Evolutionary conservation across 257 asterid species (phyloP).

Genomic region (Lantana camara): DNA sequence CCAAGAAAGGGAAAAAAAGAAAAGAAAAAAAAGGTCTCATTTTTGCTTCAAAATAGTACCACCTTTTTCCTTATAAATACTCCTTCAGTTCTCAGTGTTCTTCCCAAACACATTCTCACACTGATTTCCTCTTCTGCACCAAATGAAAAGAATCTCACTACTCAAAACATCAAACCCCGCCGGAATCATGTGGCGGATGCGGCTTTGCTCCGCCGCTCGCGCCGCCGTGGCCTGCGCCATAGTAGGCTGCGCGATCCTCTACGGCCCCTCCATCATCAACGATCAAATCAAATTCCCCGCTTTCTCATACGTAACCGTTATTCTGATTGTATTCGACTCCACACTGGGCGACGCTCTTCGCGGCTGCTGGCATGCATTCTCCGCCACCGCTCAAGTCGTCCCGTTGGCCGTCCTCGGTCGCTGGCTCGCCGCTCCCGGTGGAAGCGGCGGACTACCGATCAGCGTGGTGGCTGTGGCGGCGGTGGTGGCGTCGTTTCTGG

Average conservation of each 20-base stretch:
- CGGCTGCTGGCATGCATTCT: conserved; percentile 50
- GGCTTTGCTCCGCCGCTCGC: conserved; percentile 46
- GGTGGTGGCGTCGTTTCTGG: conserved; percentile 34
- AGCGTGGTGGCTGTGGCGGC: conserved; percentile 37
- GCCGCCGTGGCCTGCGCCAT: conserved; percentile 49
- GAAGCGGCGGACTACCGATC: conserved; percentile 22
- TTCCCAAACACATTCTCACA: too few relatives aligned
- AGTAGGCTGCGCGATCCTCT: conserved; percentile 45
- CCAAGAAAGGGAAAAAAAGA: too few relatives aligned
- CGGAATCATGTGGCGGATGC: conserved; percentile 45
- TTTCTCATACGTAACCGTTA: conserved; percentile 43
- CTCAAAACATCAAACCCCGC: conserved; percentile 29
- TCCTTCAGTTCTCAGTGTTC: background rate
- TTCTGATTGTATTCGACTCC: conserved; percentile 41
- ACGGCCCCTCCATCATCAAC: conserved; percentile 32
- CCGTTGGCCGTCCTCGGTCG: conserved; percentile 41
- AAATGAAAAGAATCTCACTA: background rate
- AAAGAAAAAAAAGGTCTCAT: too few relatives aligned
- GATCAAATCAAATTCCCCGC: conserved; percentile 40
- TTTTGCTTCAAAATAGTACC: background rate
- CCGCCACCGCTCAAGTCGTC: conserved; percentile 46
- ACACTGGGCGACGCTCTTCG: conserved; percentile 48
- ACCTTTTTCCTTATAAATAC: conserved; percentile 4
- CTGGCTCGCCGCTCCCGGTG: conserved; percentile 23
- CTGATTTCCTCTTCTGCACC: too few relatives aligned